Evolutionary conservation across 768 basidiomycete genomes (phyloP), one percentile per base, ranked within the genome.

Genomic region (Dendrothele bispora): DNA sequence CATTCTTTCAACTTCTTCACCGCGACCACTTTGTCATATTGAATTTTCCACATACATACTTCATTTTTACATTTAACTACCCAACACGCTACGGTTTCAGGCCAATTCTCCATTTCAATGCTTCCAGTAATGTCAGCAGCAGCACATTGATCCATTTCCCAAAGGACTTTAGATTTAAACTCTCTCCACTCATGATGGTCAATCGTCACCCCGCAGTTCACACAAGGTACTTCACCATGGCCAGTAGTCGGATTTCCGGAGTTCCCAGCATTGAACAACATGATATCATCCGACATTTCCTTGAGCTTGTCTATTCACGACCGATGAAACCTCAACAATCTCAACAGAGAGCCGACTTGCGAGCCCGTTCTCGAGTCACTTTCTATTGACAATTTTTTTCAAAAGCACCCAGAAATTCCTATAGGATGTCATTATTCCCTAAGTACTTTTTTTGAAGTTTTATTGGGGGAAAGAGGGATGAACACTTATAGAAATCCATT

Each of bases 81-180:
- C 72, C 72, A 74, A 41, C 72, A 74, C 0, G 64, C 67, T 14
- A 61, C 54, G 0, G 69, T 58, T 51, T 75, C 74, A 1, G 65
- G 65, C 71, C 72, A 74, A 27, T 72, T 71, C 46, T 72, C 67
- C 66, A 73, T 70, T 37, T 73, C 70, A 41, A 68, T 45, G 7
- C 67, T 56, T 28, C 56, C 49, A 32, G 74, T 46, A 14, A 58
- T 65, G 49, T 74, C 71, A 12, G 73, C 74, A 15, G 69, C 48
- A 3, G 74, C 68, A 8, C 70, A 52, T 17, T 54, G 60, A 50
- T 74, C 70, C 58, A 74, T 66, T 49, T 74, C 74, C 34, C 60
- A 41, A 36, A 66, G 61, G 61, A 72, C 71, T 48, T 64, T 62
- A 34, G 61, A 47, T 48, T 74, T 75, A 30, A 74, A 50, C 54